Conservation (phyloP, 2,329 filamentous ascomycete genomes). For the Aspergillus quadricinctus region DNA sequence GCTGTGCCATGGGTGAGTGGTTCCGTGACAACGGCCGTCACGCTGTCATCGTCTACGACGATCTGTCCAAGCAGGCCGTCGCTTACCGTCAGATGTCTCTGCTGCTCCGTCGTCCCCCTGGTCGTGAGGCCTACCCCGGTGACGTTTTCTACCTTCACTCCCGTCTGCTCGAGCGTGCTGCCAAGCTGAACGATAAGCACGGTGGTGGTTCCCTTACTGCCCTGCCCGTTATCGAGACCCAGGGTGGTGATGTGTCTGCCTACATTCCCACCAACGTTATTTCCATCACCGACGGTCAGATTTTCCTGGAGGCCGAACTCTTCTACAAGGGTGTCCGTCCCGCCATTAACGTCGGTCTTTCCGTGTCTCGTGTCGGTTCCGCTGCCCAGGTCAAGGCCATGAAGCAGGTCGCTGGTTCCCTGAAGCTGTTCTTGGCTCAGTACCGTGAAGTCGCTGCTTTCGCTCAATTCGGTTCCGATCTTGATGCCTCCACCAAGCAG, state of each 20-base stretch:
- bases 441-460: slow-evolving; percentile 99
- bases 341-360: slow-evolving; percentile 99
- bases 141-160: slow-evolving; percentile 99
- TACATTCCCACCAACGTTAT: slow-evolving; percentile 99
- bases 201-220: slow-evolving; percentile 96
- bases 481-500: slow-evolving; percentile 98
- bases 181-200: slow-evolving; percentile 96
- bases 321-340: slow-evolving; percentile 99
- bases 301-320: slow-evolving; percentile 98
- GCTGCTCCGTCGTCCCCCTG: slow-evolving; percentile 92
- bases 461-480: slow-evolving; percentile 99
- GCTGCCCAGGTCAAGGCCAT: slow-evolving; percentile 99
- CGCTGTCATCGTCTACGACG: slow-evolving; percentile 86
- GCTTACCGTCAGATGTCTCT: slow-evolving; percentile 99
- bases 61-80: slow-evolving; percentile 96
- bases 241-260: slow-evolving; percentile 99
- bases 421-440: slow-evolving; percentile 99
- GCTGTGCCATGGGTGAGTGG: slow-evolving; percentile 60
- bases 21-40: slow-evolving; percentile 87
- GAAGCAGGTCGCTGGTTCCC: slow-evolving; percentile 99
- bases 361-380: slow-evolving; percentile 99
- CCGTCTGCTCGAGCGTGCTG: slow-evolving; percentile 96
- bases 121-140: slow-evolving; percentile 98
- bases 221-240: slow-evolving; percentile 96
- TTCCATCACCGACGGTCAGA: slow-evolving; percentile 99